A percentile compares a stretch with the other conserved stretches of the same genome.
Conservation (phyloP, 1,284 basidiomycete genomes). For the Agaricales sp. region DNA sequence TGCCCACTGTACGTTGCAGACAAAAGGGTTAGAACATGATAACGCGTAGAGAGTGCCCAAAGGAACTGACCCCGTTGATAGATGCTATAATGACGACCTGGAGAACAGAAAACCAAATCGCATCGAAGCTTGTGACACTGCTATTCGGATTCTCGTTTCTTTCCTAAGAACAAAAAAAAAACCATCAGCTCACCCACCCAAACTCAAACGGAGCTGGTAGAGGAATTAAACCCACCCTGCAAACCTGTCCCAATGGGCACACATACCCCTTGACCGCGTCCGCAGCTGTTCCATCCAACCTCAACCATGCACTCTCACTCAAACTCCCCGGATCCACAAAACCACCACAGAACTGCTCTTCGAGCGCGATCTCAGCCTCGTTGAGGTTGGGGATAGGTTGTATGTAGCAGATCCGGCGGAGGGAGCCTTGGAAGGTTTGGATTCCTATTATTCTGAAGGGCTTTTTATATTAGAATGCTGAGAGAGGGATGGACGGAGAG, state of each 20-base stretch:
- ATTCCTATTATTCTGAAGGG: slow-evolving; percentile 77
- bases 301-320: slow-evolving; percentile 34
- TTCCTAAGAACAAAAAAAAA: slow-evolving; percentile 21
- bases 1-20: slow-evolving; percentile 43
- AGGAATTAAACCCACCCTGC: slow-evolving; percentile 41
- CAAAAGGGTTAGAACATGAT: not conserved
- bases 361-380: slow-evolving; percentile 33
- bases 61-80: slow-evolving; percentile 52
- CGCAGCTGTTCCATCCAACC: slow-evolving; percentile 23
- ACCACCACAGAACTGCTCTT: slow-evolving; percentile 67
- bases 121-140: slow-evolving; percentile 81
- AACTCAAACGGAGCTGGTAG: not conserved
- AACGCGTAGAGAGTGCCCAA: slow-evolving; percentile 4
- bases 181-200: slow-evolving; percentile 5
- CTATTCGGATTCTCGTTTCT: slow-evolving; percentile 62
- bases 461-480: slow-evolving; percentile 4
- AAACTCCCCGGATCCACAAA: slow-evolving; percentile 54
- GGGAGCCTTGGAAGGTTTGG: slow-evolving; percentile 82
- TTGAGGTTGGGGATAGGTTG: slow-evolving; percentile 36
- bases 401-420: slow-evolving; percentile 56
- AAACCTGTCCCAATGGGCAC: slow-evolving; percentile 76
- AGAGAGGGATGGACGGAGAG: slow-evolving; percentile 3
- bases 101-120: slow-evolving; percentile 73
- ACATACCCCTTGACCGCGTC: slow-evolving; percentile 59
- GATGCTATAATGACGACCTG: slow-evolving; percentile 85